Evolutionary conservation across 2,329 filamentous ascomycete species (phyloP), one percentile per base, ranked within the genome.

Genomic region (Rhynchosporium secalis): DNA sequence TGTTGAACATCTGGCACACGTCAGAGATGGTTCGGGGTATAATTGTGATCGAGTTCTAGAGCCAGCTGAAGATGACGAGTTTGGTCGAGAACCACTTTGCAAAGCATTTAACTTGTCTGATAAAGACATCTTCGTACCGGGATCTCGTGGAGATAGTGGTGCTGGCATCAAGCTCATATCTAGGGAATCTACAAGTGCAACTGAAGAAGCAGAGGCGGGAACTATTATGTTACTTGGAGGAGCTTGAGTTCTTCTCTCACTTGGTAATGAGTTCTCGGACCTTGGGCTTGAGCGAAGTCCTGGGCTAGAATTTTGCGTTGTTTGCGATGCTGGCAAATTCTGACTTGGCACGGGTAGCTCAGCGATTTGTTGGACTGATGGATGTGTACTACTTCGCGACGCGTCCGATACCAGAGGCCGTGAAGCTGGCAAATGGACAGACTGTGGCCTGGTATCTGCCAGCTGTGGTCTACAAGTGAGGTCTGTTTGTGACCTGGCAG

Each of bases 11-110:
- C 84, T 80, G 43, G 86, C 83, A 73, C 94, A 97, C 8, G 80
- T 81, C 56, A 96, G 84, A 1, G 85, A 86, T 0, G 92, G 91
- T 71, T 96, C 91, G 1, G 79, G 75, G 66, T 84, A 91, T 1
- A 85, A 76, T 69, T 84, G 77, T 26, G 68, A 57, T 3, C 65
- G 68, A 48, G 71, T 63, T 46, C 68, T 66, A 46, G 73, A 72
- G 15, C 72, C 70, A 59, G 63, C 43, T 38, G 70, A 72, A 28
- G 69, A 66, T 3, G 73, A 73, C 20, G 73, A 74, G 9, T 66
- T 69, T 58, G 71, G 71, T 33, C 72, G 66, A 15, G 68, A 67
- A 31, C 68, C 71, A 64, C 71, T 74, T 55, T 67, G 67, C 40
- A 74, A 48, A 20, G 70, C 71, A 57, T 48, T 63, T 9, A 71